Base-by-base conservation (phyloP, 169 alveolate genomes). In the Babesia caballi region DNA sequence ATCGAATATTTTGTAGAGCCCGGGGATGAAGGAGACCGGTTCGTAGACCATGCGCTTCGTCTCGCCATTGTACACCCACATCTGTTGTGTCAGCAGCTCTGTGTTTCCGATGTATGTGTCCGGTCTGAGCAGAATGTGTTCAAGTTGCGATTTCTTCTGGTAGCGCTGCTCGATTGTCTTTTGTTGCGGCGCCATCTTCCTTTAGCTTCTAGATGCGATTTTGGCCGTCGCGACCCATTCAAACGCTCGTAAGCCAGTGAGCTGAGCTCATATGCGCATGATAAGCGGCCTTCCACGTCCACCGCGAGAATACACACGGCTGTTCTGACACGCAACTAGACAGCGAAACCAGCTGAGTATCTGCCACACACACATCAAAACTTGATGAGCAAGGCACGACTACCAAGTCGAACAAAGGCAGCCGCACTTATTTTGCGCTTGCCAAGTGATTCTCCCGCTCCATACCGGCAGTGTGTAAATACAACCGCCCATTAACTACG, bases 101-200 rank as follows among this genome's bases (percentile, higher is more conserved):
- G 94, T 84, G 83, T 97, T 91, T 12, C 99, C 99, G 30, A 98
- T 94, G 85, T 98, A 98, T 17, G 99, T 94, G 81, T 98, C 99
- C 11, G 99, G 99, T n/a, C 99, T 91, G 47, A 94, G 88, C 46
- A 98, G 94, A 38, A 98, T 95, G 85, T 98, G 99, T 82, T 98
- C 99, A 23, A 96, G 90, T 83, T 95, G 98, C 9, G 99, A 90
- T 81, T 95, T 92, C 93, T 97, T 97, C 88, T 96, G 95, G 85
- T 98, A 98, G 44, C 96, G 89, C 93, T 98, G 96, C 90, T 97
- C 99, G 51, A 98, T 88, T n/a, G 97, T 92, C 80, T 96, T 91
- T 21, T 72, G 69, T 51, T 87, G 63, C 66, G 90, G 40, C 66
- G 74, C 84, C 88, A 80, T 80, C 42, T 27, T 80, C 81, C 27